These are phyloP conservation scores for Colletotrichum somersetense DNA, from an alignment of 2,329 filamentous ascomycete species.

Conservation along the genomic window DNA sequence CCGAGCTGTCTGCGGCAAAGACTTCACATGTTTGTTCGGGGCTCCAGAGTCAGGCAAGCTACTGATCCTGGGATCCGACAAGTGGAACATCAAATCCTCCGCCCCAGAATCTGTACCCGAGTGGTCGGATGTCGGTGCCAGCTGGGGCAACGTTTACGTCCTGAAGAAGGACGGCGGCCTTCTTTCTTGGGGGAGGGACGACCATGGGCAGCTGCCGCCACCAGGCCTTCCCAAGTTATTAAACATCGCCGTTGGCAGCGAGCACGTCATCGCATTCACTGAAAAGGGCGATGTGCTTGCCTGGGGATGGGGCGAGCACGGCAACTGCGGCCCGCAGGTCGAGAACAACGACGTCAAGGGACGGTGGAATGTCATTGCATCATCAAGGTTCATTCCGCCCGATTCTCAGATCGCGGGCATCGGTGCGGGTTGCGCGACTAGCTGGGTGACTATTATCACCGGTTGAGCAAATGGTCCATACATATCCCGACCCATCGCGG, in stretches of 20 bases:
- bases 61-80: conserved; percentile 79
- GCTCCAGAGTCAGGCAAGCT: conserved; percentile 69
- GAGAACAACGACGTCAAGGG: conserved; percentile 76
- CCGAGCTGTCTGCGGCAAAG: conserved; percentile 81
- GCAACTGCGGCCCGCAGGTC: conserved; percentile 86
- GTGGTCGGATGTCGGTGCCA: conserved; percentile 79
- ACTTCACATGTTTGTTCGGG: conserved; percentile 83
- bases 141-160: conserved; percentile 86
- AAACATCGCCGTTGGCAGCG: conserved; percentile 85
- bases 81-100: conserved; percentile 73
- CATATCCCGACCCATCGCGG: background rate
- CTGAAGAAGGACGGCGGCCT: conserved; percentile 72
- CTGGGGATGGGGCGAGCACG: conserved; percentile 99
- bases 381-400: conserved; percentile 65
- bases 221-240: conserved; percentile 67
- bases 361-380: conserved; percentile 75
- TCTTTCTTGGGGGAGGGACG: conserved; percentile 83
- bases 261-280: conserved; percentile 85
- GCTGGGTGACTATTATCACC: conserved; percentile 73
- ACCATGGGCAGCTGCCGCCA: conserved; percentile 85
- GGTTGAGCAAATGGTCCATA: conserved; percentile 44
- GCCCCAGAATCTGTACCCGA: conserved; percentile 65
- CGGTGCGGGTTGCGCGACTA: conserved; percentile 91
- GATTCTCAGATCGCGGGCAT: conserved; percentile 69
- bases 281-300: conserved; percentile 75